Conservation (phyloP, 371 early-diverging fungal species). For the Dinochytrium kinnereticum region DNA sequence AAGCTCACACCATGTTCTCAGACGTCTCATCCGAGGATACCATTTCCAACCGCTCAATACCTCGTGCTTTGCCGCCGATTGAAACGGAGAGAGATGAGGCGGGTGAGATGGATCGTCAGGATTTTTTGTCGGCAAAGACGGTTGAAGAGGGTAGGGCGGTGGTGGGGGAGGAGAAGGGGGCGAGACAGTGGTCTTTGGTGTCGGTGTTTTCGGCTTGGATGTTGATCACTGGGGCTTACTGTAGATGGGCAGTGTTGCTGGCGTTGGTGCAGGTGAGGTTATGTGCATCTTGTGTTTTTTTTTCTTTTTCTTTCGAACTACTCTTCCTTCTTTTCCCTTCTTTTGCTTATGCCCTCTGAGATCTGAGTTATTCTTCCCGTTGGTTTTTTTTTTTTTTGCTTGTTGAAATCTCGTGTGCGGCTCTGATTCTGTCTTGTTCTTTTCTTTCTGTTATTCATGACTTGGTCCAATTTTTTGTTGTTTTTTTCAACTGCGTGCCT, state of each 20-base stretch:
- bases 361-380: background rate
- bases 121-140: background rate
- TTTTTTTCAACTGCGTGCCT: too few species aligned
- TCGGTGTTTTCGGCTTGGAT: slow-evolving; percentile 3
- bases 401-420: too few species aligned
- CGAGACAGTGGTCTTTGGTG: background rate
- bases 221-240: background rate
- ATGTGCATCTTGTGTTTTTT: too few species aligned
- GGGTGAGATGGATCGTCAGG: too few species aligned
- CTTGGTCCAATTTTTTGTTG: too few species aligned
- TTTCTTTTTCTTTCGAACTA: background rate
- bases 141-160: background rate
- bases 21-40: too few species aligned
- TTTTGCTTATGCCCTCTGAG: background rate
- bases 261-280: background rate
- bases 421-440: too few species aligned
- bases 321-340: background rate
- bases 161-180: background rate
- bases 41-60: too few species aligned
- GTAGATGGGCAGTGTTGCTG: background rate
- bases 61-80: too few species aligned
- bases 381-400: background rate
- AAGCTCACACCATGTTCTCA: too few species aligned
- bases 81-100: too few species aligned
- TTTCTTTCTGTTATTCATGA: too few species aligned